Base-by-base conservation (phyloP, 345 rosid genomes). In the Odontarrhena argentea region DNA sequence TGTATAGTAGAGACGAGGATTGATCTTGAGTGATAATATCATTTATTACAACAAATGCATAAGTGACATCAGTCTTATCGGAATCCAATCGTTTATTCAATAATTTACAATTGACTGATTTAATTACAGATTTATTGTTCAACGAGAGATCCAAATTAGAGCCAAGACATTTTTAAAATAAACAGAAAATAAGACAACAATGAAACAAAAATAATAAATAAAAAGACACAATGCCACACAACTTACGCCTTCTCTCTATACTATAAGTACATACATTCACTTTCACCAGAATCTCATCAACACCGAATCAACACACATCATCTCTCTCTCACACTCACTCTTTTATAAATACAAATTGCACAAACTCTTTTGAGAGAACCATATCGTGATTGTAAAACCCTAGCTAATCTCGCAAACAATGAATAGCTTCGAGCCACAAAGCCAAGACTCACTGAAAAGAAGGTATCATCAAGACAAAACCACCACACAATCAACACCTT, bases 351-450 rank as follows among this genome's bases (percentile, higher is more conserved):
- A 6, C 47, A 18, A 26, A 14, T 55, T 6, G 18, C 26, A 58
- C 40, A 76, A 63, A 71, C 75, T 59, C 78, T 47, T 43, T 62
- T 58, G 44, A 74, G 67, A 56, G n/a, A 60, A 47, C 32, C 36
- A 30, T 44, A 30, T 35, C 54, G 36, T 4, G 1, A 14, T 10
- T 25, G 40, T 51, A 56, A 22, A 67, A 61, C 67, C 60, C 60
- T 61, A 36, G 48, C 40, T 73, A 40, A 32, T 25, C 50, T 67
- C 55, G 54, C 6, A 32, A 32, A 32, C 3, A 47, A 88, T 80
- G 84, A 81, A 79, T 60, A 69, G 76, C 71, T 79, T 79, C 53
- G 81, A 78, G 53, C 54, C 83, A 55, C 86, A 75, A 69, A 78
- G 74, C 55, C 87, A 83, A 76, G 84, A 79, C 22, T 65, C 89